Base-by-base conservation (phyloP, 2,329 filamentous ascomycete genomes). In the Aureobasidium sp. region DNA sequence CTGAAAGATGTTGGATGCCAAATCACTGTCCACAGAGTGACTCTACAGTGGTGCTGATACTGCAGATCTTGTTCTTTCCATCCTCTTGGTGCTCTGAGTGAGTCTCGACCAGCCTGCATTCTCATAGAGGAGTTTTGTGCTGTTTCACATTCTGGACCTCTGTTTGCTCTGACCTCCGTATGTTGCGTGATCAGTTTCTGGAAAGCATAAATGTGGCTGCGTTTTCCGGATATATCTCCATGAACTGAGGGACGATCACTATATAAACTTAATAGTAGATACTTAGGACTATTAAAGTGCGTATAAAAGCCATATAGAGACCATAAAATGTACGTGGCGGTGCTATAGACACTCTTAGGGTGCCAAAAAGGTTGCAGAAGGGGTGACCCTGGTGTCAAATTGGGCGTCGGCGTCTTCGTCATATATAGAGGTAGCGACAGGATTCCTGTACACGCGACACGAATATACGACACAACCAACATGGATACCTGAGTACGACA, bases 351-450 rank as follows among this genome's bases (percentile, higher is more conserved):
- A 34, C 47, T 34, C 5, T 31, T 9, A 3, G 1, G n/a, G 22
- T 2, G 8, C 2, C 1, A n/a, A 4, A 20, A 8, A 9, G 5
- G 5, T 4, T 56, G 52, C 22, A 2, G 3, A 2, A 1, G 37
- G 52, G 39, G n/a, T 27, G 27, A 56, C 52, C 52, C 52, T 56
- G 52, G 15, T 29, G 3, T 39, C 5, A 9, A 15, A n/a, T 7
- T n/a, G 1, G 5, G 52, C 51, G 36, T 37, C 17, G 14, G 20
- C 49, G 11, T 14, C 52, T 56, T 56, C 52, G 52, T 56, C 52
- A 56, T 56, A 8, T 27, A 9, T 9, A 6, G 34, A 51, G 22
- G 22, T 44, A 55, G 25, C 52, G 39, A 56, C 52, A 56, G 42
- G 34, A 31, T 44, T 56, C 44, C 17, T 14, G 17, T n/a, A 15